Evolutionary conservation across 176 grass and related monocot genomes (phyloP).

Genomic region (Poa pratensis): DNA sequence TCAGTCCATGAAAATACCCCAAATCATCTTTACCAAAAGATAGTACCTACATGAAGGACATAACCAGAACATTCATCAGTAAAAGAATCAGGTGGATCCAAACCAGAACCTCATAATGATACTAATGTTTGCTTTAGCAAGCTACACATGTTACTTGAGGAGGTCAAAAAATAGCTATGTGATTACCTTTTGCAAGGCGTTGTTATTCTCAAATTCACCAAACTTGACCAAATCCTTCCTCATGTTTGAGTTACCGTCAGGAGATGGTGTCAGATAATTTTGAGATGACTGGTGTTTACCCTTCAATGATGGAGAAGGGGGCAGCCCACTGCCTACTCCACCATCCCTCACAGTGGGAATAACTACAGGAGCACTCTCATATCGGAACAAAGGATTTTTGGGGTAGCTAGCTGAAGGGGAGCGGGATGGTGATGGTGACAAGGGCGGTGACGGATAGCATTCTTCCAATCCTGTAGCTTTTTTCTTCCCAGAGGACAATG

Average conservation of each 20-base stretch:
- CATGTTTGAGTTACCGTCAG: constrained; percentile 29
- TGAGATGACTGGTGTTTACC: constrained; percentile 43
- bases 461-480: constrained; percentile 51
- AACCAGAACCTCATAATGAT: constrained; percentile 15
- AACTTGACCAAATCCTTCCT: constrained; percentile 52
- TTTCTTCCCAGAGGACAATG: constrained; percentile 44
- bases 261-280: constrained; percentile 37
- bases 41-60: constrained; percentile 42
- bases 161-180: constrained; percentile 21
- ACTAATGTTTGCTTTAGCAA: constrained; percentile 25
- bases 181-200: constrained; percentile 53
- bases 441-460: constrained; percentile 37
- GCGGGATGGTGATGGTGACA: constrained; percentile 51
- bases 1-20: constrained; percentile 55
- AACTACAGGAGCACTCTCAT: constrained; percentile 54
- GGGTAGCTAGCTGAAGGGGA: constrained; percentile 43
- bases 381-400: constrained; percentile 52
- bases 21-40: constrained; percentile 64
- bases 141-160: constrained; percentile 37
- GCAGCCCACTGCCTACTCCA: constrained; percentile 36
- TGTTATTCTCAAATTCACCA: constrained; percentile 39
- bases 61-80: constrained; percentile 33
- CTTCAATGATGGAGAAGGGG: constrained; percentile 51
- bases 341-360: constrained; percentile 39
- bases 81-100: constrained; percentile 29